phyloP scores from a whole-genome alignment of 2,329 filamentous ascomycete genomes.

The Phyllosticta citrichinensis region DNA sequence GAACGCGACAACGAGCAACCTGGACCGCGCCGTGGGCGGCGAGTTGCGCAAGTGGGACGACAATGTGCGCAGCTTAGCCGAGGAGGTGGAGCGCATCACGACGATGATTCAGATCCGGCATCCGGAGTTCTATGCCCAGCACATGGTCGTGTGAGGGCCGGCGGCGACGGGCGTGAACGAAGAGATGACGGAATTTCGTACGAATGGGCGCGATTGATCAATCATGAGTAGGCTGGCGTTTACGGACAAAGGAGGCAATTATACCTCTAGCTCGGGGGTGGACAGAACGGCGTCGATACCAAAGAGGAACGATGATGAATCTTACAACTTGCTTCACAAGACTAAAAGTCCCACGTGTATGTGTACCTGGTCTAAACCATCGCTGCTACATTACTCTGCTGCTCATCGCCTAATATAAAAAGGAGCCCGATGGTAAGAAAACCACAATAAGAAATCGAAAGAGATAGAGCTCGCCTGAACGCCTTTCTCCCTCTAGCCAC shows the following conservation, averaged over 20 bases:
- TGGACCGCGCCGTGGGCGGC: constrained; percentile 49
- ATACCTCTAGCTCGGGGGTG: not conserved
- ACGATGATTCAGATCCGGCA: constrained; percentile 72
- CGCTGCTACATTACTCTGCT: no score
- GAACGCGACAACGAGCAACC: constrained; percentile 51
- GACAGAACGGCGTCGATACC: no score
- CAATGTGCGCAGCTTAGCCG: constrained; percentile 75
- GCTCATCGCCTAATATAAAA: no score
- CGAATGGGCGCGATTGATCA: not conserved
- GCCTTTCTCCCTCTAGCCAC: no score
- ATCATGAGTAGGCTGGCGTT: not conserved
- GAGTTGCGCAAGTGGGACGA: constrained; percentile 80
- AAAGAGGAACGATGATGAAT: not conserved
- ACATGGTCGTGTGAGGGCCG: constrained; percentile 3
- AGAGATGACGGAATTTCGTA: not conserved
- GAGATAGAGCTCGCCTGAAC: no score
- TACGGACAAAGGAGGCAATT: not conserved
- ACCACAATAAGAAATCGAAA: no score
- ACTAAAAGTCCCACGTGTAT: no score
- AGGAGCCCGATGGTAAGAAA: no score
- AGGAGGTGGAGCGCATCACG: constrained; percentile 81
- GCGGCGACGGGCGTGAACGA: not conserved
- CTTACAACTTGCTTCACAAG: no score
- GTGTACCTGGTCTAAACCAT: no score
- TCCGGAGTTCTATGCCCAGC: constrained; percentile 44